Conservation (phyloP, 2,329 filamentous ascomycete genomes). For the Sodiomyces alkalinus region DNA sequence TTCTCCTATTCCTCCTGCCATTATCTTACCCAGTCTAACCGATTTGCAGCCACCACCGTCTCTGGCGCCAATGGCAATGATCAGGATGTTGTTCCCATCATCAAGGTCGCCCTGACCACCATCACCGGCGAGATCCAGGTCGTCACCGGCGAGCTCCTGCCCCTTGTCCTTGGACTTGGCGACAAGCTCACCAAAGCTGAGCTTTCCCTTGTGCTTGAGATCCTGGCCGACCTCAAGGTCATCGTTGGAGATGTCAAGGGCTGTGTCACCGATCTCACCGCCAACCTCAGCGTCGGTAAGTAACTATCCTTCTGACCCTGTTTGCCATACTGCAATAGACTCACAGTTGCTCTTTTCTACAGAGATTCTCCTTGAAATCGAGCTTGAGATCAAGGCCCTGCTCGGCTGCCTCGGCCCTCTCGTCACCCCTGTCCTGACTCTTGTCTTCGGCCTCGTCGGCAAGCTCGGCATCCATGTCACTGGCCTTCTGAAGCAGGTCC, state of each 20-base stretch:
- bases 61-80: neutral
- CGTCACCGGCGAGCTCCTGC: neutral
- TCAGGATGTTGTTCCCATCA: neutral
- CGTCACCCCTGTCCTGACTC: neutral
- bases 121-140: neutral
- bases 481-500: neutral
- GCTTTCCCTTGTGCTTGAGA: neutral
- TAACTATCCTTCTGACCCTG: neutral
- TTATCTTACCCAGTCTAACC: too few relatives aligned
- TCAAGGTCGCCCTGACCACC: neutral
- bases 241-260: neutral
- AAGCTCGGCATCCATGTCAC: neutral
- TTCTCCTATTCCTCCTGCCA: neutral
- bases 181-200: neutral
- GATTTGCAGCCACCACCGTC: neutral
- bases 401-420: neutral
- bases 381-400: neutral
- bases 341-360: neutral
- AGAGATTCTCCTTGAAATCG: neutral
- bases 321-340: neutral
- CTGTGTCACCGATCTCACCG: neutral
- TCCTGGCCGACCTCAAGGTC: neutral
- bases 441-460: neutral
- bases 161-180: neutral
- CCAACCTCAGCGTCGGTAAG: neutral